Evolutionary conservation across 371 early-diverging fungal species (phyloP).

Genomic region (Syncephalastrum racemosum): DNA sequence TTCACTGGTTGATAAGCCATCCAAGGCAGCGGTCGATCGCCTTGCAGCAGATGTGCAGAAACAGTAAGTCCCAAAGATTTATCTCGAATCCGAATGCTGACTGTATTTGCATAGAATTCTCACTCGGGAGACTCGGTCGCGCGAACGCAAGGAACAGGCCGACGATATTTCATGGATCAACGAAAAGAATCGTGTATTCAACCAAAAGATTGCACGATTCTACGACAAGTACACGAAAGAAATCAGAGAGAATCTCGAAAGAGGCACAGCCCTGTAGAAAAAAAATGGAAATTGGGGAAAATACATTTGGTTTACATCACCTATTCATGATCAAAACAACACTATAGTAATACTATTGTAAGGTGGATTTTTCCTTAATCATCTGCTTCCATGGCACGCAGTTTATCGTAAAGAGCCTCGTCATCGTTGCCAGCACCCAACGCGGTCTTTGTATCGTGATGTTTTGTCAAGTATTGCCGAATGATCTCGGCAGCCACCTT

Average conservation of each 20-base stretch:
- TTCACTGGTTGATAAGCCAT: slow-evolving; percentile 60
- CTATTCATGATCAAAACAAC: no score
- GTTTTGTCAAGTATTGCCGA: no score
- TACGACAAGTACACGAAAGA: slow-evolving; percentile 94
- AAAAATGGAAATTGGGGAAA: background rate
- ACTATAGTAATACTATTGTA: no score
- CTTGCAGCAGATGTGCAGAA: slow-evolving; percentile 75
- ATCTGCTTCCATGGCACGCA: no score
- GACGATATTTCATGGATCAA: slow-evolving; percentile 96
- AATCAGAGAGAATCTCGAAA: slow-evolving; percentile 85
- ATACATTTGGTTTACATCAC: no score
- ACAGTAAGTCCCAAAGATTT: slow-evolving; percentile 57
- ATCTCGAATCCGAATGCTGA: background rate
- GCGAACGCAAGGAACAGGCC: slow-evolving; percentile 68
- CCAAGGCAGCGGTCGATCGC: slow-evolving; percentile 67
- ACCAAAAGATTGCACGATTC: slow-evolving; percentile 90
- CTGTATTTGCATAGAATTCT: slow-evolving; percentile 44
- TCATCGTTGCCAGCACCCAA: no score
- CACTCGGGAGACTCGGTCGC: slow-evolving; percentile 69
- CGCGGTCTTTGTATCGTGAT: no score
- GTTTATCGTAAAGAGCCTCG: no score
- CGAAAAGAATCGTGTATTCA: slow-evolving; percentile 92
- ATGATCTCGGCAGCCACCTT: slow-evolving; percentile 49
- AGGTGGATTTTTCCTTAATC: no score
- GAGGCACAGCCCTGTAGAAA: slow-evolving; percentile 76